Conservation (phyloP, 495 filamentous ascomycete species). For the Penicillium simplicissimum region DNA sequence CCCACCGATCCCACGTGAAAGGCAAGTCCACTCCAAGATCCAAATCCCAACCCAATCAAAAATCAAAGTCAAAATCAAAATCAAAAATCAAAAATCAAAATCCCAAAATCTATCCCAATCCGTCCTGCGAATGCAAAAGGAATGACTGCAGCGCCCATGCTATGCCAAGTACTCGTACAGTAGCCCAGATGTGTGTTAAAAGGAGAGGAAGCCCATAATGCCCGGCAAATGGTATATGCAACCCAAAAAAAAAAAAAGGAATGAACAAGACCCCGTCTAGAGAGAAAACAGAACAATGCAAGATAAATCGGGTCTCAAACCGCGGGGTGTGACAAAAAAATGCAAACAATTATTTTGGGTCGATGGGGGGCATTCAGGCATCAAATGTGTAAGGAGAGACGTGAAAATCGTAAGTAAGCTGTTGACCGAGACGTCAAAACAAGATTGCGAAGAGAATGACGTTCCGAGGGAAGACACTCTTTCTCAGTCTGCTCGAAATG, state of each 20-base stretch:
- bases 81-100: conserved; percentile 23
- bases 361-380: conserved; percentile 38
- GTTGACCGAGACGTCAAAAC: background rate
- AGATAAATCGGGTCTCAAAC: conserved; percentile 19
- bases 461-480: background rate
- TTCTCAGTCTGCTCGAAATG: background rate
- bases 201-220: conserved; percentile 45
- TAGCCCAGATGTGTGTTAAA: conserved; percentile 32
- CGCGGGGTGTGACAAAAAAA: conserved; percentile 18
- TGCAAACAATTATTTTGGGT: conserved; percentile 23
- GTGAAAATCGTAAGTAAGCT: conserved; percentile 36
- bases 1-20: background rate
- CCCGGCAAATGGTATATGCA: conserved; percentile 35
- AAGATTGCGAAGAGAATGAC: too few relatives aligned
- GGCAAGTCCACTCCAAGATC: background rate
- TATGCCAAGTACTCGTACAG: conserved; percentile 47
- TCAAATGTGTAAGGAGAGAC: conserved; percentile 45
- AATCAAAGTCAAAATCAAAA: conserved; percentile 6
- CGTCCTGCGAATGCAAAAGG: conserved; percentile 45
- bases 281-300: conserved; percentile 23
- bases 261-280: conserved; percentile 45
- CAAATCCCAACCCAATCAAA: conserved; percentile 17
- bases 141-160: conserved; percentile 49
- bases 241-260: conserved; percentile 38
- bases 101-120: conserved; percentile 33